A percentile compares a stretch with the other conserved stretches of the same genome.
Conservation (phyloP, 129 eudicot genomes). For the Helianthus tuberosus region DNA sequence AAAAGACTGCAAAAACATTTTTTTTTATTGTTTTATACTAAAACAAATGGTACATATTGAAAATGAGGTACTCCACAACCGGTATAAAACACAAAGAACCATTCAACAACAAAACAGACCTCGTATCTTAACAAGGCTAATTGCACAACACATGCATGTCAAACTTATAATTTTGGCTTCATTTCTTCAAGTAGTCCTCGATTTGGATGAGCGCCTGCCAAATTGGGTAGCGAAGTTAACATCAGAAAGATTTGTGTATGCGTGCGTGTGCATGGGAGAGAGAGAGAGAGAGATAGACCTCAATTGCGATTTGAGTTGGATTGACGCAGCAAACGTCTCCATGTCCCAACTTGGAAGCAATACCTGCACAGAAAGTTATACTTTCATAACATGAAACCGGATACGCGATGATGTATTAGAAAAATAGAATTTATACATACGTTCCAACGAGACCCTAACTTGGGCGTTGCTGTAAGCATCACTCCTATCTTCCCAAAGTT, state of each 20-base stretch:
- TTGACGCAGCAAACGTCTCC: slow-evolving; percentile 67
- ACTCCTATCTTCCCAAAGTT: slow-evolving; percentile 76
- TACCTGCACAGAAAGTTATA: slow-evolving; percentile 41
- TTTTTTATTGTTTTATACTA: slow-evolving; percentile 14
- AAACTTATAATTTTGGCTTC: slow-evolving; percentile 8
- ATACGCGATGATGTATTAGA: not conserved
- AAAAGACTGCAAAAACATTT: not conserved
- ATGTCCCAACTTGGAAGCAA: slow-evolving; percentile 68
- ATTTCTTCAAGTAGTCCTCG: slow-evolving; percentile 36
- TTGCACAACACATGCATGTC: slow-evolving; percentile 18
- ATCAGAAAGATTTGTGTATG: slow-evolving; percentile 4
- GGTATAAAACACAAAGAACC: slow-evolving; percentile 7
- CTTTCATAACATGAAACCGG: not conserved
- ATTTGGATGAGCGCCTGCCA: slow-evolving; percentile 37
- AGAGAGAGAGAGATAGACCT: slow-evolving; percentile 60
- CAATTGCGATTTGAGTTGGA: slow-evolving; percentile 72
- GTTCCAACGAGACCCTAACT: slow-evolving; percentile 74
- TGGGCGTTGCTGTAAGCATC: slow-evolving; percentile 77
- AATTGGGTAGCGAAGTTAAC: slow-evolving; percentile 1
- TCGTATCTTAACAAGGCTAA: too few species aligned
- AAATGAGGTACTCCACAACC: slow-evolving; percentile 9
- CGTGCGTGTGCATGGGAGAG: slow-evolving; percentile 6
- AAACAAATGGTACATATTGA: slow-evolving; percentile 13
- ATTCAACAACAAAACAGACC: slow-evolving; percentile 9
- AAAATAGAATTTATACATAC: slow-evolving; percentile 41